A percentile compares a stretch with the other conserved stretches of the same genome.
These are phyloP conservation scores for Yarrowia porcina DNA, from an alignment of 805 yeast genomes.

Conservation along the genomic window DNA sequence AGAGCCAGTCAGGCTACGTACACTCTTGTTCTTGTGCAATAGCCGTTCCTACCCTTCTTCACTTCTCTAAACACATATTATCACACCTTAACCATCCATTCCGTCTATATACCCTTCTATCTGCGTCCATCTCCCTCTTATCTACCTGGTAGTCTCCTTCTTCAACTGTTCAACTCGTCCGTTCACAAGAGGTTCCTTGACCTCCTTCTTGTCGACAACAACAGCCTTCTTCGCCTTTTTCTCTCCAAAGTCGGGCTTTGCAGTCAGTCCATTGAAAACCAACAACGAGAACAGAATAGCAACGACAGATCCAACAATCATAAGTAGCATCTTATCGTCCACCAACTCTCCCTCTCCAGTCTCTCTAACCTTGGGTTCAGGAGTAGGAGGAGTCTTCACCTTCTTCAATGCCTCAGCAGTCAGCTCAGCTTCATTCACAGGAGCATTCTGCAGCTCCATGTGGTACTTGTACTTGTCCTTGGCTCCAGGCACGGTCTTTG, in stretches of 20 bases:
- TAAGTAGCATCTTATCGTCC: not conserved
- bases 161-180: not conserved
- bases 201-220: too few species aligned
- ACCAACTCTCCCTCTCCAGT: slow-evolving; percentile 5
- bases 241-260: not conserved
- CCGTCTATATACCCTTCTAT: not conserved
- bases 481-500: not conserved
- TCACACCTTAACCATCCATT: not conserved
- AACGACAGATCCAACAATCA: slow-evolving; percentile 1
- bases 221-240: not conserved
- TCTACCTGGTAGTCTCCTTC: not conserved
- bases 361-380: not conserved
- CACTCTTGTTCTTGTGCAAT: too few species aligned
- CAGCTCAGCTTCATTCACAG: not conserved
- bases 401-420: not conserved
- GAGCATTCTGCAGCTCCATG: slow-evolving; percentile 13
- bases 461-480: slow-evolving; percentile 25
- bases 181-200: not conserved
- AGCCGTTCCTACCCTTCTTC: too few species aligned
- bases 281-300: not conserved
- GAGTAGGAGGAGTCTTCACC: slow-evolving; percentile 22
- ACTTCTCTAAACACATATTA: too few species aligned
- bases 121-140: not conserved
- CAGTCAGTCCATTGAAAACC: not conserved
- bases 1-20: too few species aligned